Percentiles rank a stretch among this genome's conserved stretches.
Conservation (phyloP, 192 early-diverging fungal species). For the Backusella tarrabulga region DNA sequence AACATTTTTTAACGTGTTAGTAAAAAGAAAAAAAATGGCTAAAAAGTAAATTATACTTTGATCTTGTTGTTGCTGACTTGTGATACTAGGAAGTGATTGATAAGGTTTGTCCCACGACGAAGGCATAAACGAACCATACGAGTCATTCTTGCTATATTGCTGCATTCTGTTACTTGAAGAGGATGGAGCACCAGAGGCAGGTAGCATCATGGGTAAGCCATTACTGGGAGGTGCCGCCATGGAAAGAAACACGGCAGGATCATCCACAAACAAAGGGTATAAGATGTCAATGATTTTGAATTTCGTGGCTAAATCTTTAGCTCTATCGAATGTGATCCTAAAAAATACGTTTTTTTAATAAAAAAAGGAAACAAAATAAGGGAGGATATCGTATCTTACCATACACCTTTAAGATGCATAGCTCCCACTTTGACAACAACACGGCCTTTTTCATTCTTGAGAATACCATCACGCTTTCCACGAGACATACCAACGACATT, state of each 20-base stretch:
- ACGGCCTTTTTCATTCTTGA: constrained; percentile 83
- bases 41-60: neutral
- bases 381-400: constrained; percentile 42
- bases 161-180: neutral
- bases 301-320: constrained; percentile 62
- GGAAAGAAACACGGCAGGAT: constrained; percentile 67
- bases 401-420: constrained; percentile 85
- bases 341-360: neutral
- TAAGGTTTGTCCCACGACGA: constrained; percentile 21
- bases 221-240: neutral
- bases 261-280: constrained; percentile 72
- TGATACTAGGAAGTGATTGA: constrained; percentile 21
- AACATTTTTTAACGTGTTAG: neutral
- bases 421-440: constrained; percentile 82
- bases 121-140: constrained; percentile 6
- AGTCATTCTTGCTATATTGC: neutral
- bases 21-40: neutral
- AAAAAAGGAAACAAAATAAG: too few species aligned
- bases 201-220: neutral
- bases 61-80: constrained; percentile 11
- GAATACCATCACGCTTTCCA: constrained; percentile 78
- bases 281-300: constrained; percentile 69
- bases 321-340: constrained; percentile 62
- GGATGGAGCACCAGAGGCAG: neutral
- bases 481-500: constrained; percentile 86